Percentiles rank a stretch among this genome's conserved stretches.
Evolutionary conservation across 257 asterid species (phyloP).

Genomic region (Solanum bukasovii): DNA sequence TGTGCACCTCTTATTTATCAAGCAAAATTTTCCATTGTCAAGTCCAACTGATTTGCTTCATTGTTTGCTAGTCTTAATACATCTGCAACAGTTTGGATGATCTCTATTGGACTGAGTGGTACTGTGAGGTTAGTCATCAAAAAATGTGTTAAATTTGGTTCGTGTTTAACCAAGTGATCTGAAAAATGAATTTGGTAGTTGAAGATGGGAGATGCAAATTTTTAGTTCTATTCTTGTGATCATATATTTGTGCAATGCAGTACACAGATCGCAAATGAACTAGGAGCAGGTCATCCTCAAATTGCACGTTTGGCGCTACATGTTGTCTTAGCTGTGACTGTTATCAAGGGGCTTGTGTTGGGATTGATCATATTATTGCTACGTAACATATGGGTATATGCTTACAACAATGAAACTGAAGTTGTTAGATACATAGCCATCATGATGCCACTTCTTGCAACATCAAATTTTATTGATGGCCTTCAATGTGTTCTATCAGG

Average conservation of each 20-base stretch:
- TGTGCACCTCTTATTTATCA: not conserved
- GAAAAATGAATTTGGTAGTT: too few relatives aligned
- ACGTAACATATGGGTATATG: slow-evolving; percentile 48
- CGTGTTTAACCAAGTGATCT: too few relatives aligned
- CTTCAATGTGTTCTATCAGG: slow-evolving; percentile 82
- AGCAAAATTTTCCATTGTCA: not conserved
- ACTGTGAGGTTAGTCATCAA: too few relatives aligned
- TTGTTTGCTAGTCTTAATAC: not conserved
- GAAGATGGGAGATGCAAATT: too few relatives aligned
- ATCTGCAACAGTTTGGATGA: too few relatives aligned
- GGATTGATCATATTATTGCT: slow-evolving; percentile 37
- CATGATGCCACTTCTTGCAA: slow-evolving; percentile 69
- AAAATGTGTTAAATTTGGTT: too few relatives aligned
- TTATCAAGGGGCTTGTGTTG: slow-evolving; percentile 35
- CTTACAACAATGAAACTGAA: slow-evolving; percentile 52
- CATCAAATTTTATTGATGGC: slow-evolving; percentile 62
- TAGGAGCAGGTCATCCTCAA: too few relatives aligned
- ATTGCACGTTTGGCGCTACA: too few relatives aligned
- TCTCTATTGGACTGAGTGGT: too few relatives aligned
- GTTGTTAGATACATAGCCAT: slow-evolving; percentile 42
- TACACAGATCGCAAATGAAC: too few relatives aligned
- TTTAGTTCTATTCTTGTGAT: too few relatives aligned
- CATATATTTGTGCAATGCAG: too few relatives aligned
- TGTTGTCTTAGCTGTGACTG: not conserved
- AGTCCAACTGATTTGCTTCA: not conserved